Base-by-base conservation (phyloP, 2,329 filamentous ascomycete genomes). In the Claviceps spartinae region DNA sequence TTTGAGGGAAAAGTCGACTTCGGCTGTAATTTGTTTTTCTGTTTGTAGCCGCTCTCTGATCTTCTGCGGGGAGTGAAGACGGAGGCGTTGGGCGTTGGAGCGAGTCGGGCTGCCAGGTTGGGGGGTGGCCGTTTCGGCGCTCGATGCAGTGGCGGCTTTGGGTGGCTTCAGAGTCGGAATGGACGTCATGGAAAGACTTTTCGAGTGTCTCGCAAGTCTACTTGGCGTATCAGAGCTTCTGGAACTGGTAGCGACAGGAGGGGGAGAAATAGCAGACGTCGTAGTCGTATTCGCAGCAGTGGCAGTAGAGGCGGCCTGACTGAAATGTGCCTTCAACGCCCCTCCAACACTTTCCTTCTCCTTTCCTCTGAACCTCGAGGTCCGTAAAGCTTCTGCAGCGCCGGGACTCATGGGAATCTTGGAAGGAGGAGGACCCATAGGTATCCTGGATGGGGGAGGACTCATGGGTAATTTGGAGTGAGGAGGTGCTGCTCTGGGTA, bases 1-100 rank as follows among this genome's bases (percentile, higher is more conserved):
- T 64, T 85, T 81, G 14, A 96, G 68, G 3, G 77, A 77, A 2
- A 77, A 74, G 55, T 90, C 86, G 0, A 83, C 81, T 8, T 82
- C 80, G 5, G 82, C 79, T 16, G 90, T 80, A 0, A 83, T 78
- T 52, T 79, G 81, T 66, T 89, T 88, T 65, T 95, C 89, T 47
- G 80, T 83, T 60, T 91, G 85, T 0, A 96, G 75, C 37, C 91
- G 83, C 69, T 96, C 90, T 18, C 90, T 85, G 20, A 91, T 72
- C 63, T 86, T 90, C 59, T 85, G 84, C 0, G 83, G 76, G 14
- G 79, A 84, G 55, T 87, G 83, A 11, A 87, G 74, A 11, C 85
- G 81, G 37, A 88, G 72, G 58, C 81, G 84, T 49, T 68, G 69
- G 11, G 64, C 65, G 55, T 62, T 52, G 48, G 56, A 56, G 57